phyloP scores from a whole-genome alignment of 1,139 yeast genomes.

The Sugiyamaella xylanicola region DNA sequence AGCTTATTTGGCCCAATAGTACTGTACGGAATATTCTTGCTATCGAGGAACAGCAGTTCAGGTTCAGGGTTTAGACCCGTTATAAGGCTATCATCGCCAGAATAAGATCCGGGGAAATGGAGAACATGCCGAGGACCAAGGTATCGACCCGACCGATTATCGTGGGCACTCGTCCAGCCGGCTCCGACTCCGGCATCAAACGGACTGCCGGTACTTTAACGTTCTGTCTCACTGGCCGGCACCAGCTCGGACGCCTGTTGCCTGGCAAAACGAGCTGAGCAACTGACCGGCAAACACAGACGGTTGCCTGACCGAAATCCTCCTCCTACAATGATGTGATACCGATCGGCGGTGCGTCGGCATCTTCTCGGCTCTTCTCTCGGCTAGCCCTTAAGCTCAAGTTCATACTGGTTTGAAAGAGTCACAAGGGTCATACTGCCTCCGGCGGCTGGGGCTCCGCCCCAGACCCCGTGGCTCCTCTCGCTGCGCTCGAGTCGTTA shows the following conservation, averaged over 20 bases:
- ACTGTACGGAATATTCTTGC: conserved; percentile 4
- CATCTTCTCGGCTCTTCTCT: not conserved
- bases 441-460: not conserved
- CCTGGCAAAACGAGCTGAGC: no score
- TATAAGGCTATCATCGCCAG: not conserved
- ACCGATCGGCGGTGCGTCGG: not conserved
- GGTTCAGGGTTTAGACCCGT: not conserved
- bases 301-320: no score
- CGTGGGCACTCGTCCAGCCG: conserved; percentile 15
- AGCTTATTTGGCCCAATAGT: not conserved
- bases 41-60: conserved; percentile 4
- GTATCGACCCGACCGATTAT: conserved; percentile 16
- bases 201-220: not conserved
- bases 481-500: not conserved
- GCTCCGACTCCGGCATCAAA: not conserved
- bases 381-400: not conserved
- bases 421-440: not conserved
- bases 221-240: not conserved
- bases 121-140: conserved; percentile 1
- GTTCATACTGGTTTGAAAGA: not conserved
- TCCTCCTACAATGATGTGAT: not conserved
- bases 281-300: no score
- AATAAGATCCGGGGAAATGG: conserved; percentile 22
- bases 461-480: not conserved
- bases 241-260: not conserved